Conservation (phyloP, 2,329 filamentous ascomycete species). For the Myriosclerotinia duriaeana region DNA sequence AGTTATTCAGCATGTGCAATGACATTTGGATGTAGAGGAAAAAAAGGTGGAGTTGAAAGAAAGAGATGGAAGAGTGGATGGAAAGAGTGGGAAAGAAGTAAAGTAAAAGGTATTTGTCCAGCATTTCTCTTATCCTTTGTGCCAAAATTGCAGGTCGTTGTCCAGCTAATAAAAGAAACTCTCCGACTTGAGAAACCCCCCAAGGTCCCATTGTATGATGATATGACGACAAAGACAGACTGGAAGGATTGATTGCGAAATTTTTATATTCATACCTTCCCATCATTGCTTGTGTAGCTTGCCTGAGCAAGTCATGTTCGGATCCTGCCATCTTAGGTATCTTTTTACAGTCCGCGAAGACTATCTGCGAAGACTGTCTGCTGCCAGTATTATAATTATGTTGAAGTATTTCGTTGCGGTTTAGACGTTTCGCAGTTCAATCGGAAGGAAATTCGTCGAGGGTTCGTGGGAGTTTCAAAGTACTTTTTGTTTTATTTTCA, state of each 20-base stretch:
- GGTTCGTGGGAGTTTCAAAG: neutral
- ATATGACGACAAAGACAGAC: slow-evolving; percentile 3
- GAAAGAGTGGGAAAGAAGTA: neutral
- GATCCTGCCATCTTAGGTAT: slow-evolving; percentile 34
- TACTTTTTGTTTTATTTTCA: neutral
- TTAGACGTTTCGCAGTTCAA: neutral
- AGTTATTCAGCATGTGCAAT: slow-evolving; percentile 23
- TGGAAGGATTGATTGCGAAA: slow-evolving; percentile 24
- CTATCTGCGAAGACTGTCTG: neutral
- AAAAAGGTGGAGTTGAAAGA: slow-evolving; percentile 14
- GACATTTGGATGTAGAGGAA: slow-evolving; percentile 8
- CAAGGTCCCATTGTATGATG: neutral
- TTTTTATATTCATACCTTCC: slow-evolving; percentile 38
- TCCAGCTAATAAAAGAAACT: slow-evolving; percentile 2
- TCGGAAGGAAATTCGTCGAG: neutral
- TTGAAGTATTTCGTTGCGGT: slow-evolving; percentile 6
- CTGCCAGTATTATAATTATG: slow-evolving; percentile 5
- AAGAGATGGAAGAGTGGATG: neutral
- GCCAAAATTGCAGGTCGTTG: neutral
- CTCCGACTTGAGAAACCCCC: neutral
- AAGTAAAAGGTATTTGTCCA: neutral
- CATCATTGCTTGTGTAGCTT: slow-evolving; percentile 42
- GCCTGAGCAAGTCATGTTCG: slow-evolving; percentile 41
- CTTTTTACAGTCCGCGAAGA: slow-evolving; percentile 17
- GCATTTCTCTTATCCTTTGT: neutral